A percentile compares a stretch with the other conserved stretches of the same genome.
Evolutionary conservation across 176 grass and related monocot species (phyloP).

Genomic region (Aechmea fasciata): DNA sequence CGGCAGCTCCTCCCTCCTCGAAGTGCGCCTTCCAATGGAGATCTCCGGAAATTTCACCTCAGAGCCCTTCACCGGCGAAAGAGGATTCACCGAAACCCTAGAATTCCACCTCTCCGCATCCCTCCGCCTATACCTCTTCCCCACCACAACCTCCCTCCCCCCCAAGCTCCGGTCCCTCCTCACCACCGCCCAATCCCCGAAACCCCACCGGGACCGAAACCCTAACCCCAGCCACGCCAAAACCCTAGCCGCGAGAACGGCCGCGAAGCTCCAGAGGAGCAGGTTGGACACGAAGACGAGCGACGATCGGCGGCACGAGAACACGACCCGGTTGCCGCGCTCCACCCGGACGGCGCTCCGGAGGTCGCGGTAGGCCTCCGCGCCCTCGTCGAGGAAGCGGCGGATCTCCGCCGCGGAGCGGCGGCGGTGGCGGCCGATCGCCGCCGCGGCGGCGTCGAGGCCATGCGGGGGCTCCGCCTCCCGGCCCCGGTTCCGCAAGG

Average conservation of each 20-base stretch:
- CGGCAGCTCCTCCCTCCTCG: slow-evolving; percentile 21
- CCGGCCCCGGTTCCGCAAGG: slow-evolving; percentile 2
- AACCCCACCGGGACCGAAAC: slow-evolving; percentile 18
- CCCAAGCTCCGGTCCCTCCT: slow-evolving; percentile 58
- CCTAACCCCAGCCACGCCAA: slow-evolving; percentile 24
- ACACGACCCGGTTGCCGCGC: slow-evolving; percentile 37
- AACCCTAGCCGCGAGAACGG: slow-evolving; percentile 25
- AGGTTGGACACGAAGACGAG: slow-evolving; percentile 32
- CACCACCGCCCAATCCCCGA: slow-evolving; percentile 12
- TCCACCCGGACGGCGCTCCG: slow-evolving; percentile 35
- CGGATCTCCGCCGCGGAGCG: slow-evolving; percentile 34
- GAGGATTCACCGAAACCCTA: slow-evolving; percentile 18
- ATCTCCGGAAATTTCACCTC: background rate
- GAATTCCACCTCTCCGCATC: background rate
- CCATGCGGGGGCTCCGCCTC: background rate
- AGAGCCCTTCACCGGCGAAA: slow-evolving; percentile 15
- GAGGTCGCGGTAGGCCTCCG: slow-evolving; percentile 49
- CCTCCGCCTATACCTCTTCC: slow-evolving; percentile 10
- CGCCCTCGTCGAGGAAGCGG: slow-evolving; percentile 31
- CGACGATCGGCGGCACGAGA: slow-evolving; percentile 59
- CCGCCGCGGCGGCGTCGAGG: slow-evolving; percentile 1
- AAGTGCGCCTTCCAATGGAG: slow-evolving; percentile 1
- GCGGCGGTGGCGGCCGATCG: slow-evolving; percentile 39
- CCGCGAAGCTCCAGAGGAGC: slow-evolving; percentile 38
- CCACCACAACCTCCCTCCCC: slow-evolving; percentile 59